Evolutionary conservation across 805 yeast species (phyloP).

Genomic region (Kodamaea restingae): DNA sequence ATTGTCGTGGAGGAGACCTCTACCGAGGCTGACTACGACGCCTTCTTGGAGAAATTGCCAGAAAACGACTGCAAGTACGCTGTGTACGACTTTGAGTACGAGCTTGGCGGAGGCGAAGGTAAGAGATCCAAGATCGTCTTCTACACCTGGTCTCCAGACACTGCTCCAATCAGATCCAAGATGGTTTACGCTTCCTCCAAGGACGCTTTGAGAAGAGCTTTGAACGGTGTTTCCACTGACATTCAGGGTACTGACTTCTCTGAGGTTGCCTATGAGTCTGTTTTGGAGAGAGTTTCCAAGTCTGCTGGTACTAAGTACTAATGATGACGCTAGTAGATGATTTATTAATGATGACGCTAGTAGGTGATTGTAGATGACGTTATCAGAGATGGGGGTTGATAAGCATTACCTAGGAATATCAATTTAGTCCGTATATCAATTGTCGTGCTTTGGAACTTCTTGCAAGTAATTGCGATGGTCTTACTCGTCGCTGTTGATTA

Average conservation of each 20-base stretch:
- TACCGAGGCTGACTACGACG: constrained; percentile 69
- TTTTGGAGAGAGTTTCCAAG: constrained; percentile 82
- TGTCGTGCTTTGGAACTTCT: too few species aligned
- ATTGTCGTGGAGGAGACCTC: constrained; percentile 88
- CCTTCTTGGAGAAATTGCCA: constrained; percentile 83
- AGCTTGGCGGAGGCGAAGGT: constrained; percentile 85
- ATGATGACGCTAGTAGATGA: too few species aligned
- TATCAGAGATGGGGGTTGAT: too few species aligned
- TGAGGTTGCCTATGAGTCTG: constrained; percentile 93
- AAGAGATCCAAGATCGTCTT: constrained; percentile 74
- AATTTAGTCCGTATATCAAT: too few species aligned
- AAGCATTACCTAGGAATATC: too few species aligned
- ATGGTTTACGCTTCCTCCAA: constrained; percentile 99
- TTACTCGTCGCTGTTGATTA: too few species aligned
- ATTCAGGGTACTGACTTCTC: constrained; percentile 97
- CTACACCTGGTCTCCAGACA: constrained; percentile 95
- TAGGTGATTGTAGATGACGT: too few species aligned
- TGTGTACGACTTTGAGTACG: constrained; percentile 94
- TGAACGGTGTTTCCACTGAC: constrained; percentile 91
- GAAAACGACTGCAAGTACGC: constrained; percentile 97
- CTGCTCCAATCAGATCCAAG: constrained; percentile 91
- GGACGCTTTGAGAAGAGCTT: constrained; percentile 95
- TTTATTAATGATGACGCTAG: not conserved
- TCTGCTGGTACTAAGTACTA: constrained; percentile 16
- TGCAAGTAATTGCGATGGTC: too few species aligned